These are phyloP conservation scores for Pseudogymnoascus sp. DNA, from an alignment of 2,329 filamentous ascomycete species.

Conservation along the genomic window DNA sequence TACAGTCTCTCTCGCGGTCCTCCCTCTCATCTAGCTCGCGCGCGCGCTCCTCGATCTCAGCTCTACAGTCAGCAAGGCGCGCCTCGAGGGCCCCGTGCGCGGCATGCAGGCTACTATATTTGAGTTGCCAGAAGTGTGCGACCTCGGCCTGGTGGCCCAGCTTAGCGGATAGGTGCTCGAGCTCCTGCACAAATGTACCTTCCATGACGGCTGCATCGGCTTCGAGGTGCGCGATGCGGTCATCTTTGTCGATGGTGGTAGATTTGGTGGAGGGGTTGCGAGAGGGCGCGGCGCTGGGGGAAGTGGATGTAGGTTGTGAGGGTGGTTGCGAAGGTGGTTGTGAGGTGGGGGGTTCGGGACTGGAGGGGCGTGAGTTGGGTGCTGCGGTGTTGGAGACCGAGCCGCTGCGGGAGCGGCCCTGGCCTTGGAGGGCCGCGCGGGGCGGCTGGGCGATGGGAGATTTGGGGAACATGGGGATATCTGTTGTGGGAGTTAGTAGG, in stretches of 20 bases:
- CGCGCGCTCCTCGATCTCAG: slow-evolving; percentile 41
- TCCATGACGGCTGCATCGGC: slow-evolving; percentile 45
- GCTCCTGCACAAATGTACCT: slow-evolving; percentile 43
- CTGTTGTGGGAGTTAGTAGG: neutral
- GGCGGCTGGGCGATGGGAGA: slow-evolving; percentile 20
- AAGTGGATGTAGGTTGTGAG: slow-evolving; percentile 10
- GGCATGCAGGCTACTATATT: slow-evolving; percentile 37
- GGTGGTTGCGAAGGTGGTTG: neutral
- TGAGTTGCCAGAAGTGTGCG: slow-evolving; percentile 49
- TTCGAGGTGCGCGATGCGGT: slow-evolving; percentile 44
- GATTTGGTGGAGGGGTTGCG: slow-evolving; percentile 6
- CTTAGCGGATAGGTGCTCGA: slow-evolving; percentile 42
- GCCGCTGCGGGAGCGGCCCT: slow-evolving; percentile 13
- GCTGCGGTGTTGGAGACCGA: slow-evolving; percentile 11
- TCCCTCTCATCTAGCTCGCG: slow-evolving; percentile 36
- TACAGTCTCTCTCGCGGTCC: slow-evolving; percentile 23
- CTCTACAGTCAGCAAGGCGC: slow-evolving; percentile 43
- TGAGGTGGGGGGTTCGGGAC: neutral
- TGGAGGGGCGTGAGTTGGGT: neutral
- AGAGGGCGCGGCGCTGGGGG: slow-evolving; percentile 10
- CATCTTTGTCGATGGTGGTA: slow-evolving; percentile 37
- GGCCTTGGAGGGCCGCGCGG: slow-evolving; percentile 18
- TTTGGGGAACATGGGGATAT: slow-evolving; percentile 9
- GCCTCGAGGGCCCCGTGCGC: slow-evolving; percentile 43
- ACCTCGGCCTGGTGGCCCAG: slow-evolving; percentile 41